Base-by-base conservation (phyloP, 2,329 filamentous ascomycete genomes). In the Colletotrichum tropicale region DNA sequence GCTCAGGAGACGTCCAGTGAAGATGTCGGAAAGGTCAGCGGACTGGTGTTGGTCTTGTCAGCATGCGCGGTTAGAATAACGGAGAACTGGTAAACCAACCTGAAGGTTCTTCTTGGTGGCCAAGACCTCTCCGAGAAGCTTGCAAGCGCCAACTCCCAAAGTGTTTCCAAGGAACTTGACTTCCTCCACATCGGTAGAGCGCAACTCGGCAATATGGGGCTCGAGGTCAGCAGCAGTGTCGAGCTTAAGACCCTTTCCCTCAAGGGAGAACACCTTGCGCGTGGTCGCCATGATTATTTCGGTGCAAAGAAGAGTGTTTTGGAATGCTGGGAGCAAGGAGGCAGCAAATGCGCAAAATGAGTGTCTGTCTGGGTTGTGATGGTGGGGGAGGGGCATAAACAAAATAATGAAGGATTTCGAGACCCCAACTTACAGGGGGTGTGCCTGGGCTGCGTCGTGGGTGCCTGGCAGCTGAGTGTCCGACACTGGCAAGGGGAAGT, bases 11-110 rank as follows among this genome's bases (percentile, higher is more conserved):
- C 97, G 95, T 36, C 95, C 95, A 75, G 97, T 99, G 88, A 98
- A 99, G 88, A 99, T 98, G 85, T 99, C 97, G 84, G 96, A 96
- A 73, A 99, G 90, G 87, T 98, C 98, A 82, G 95, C 96, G 82
- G 93, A 88, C 92, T 93, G 80, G 38, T 1, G 3, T 74, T 60
- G 28, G 12, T 1, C 66, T 55, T 2, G 61, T 76, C 60, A 74
- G 68, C 48, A 30, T 43, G 55, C 38, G 62, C 21, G 30, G 65
- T 28, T 48, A 32, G 15, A 15, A 10, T 7, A 28, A 1, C 32
- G 8, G 13, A 28, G 24, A 0, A 16, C 61, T 52, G 26, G 21
- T 16, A 8, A n/a, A 77, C 86, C 72, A 88, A 95, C 94, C 87
- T 94, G 91, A 56, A 98, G 89, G 77, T 89, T 93, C 87, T 95